Percentiles rank a stretch among this genome's conserved stretches.
phyloP scores from a whole-genome alignment of 805 yeast genomes.

The Phaffomyces thermotolerans region DNA sequence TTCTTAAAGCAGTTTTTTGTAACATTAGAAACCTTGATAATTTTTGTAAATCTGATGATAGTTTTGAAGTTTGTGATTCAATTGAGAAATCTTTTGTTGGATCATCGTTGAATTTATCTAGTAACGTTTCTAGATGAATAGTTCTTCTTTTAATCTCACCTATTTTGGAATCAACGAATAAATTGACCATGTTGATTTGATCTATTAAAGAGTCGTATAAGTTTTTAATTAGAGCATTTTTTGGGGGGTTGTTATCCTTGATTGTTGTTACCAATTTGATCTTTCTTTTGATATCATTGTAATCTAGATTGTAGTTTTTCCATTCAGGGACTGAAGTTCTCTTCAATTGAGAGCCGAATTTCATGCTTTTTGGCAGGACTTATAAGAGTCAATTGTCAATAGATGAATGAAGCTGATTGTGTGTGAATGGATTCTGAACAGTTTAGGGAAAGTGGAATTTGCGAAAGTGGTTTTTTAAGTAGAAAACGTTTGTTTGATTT shows the following conservation, averaged over 20 bases:
- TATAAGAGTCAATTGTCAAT: too few species aligned
- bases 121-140: slow-evolving; percentile 30
- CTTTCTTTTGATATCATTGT: slow-evolving; percentile 63
- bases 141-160: slow-evolving; percentile 59
- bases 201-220: slow-evolving; percentile 41
- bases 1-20: slow-evolving; percentile 67
- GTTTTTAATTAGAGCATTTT: slow-evolving; percentile 14
- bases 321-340: slow-evolving; percentile 82
- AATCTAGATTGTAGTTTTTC: slow-evolving; percentile 77
- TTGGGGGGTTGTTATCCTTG: not conserved
- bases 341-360: slow-evolving; percentile 73
- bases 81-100: not conserved
- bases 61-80: slow-evolving; percentile 18
- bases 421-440: too few species aligned
- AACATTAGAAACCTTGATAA: slow-evolving; percentile 63
- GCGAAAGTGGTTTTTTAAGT: too few species aligned
- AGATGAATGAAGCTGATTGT: too few species aligned
- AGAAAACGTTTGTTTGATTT: too few species aligned
- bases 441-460: too few species aligned
- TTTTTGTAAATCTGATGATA: slow-evolving; percentile 49
- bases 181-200: slow-evolving; percentile 49
- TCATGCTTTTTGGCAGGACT: slow-evolving; percentile 41
- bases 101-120: slow-evolving; percentile 10
- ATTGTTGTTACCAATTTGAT: slow-evolving; percentile 46
- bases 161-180: slow-evolving; percentile 60